These are phyloP conservation scores for Diaporthe batatas DNA, from an alignment of 2,329 filamentous ascomycete species.

Conservation along the genomic window DNA sequence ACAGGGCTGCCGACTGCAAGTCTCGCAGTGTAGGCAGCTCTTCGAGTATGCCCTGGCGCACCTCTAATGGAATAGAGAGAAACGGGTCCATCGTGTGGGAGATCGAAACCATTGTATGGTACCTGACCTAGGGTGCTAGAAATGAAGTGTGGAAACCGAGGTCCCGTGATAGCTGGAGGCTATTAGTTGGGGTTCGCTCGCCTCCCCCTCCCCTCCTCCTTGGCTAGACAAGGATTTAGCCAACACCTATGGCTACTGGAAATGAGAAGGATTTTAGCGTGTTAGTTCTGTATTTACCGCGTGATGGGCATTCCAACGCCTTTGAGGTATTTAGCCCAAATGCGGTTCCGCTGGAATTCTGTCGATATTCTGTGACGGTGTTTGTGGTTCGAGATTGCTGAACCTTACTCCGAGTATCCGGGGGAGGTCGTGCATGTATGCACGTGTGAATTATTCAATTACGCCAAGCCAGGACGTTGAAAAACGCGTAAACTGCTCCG, in stretches of 20 bases:
- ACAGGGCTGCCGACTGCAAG: constrained; percentile 27
- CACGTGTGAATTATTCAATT: not conserved
- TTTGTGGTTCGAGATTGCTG: not conserved
- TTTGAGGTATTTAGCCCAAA: not conserved
- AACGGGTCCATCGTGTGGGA: constrained; percentile 10
- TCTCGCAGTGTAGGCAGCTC: constrained; percentile 5
- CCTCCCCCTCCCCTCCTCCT: constrained; percentile 14
- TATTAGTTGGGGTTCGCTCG: constrained; percentile 6
- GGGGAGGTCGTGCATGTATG: not conserved
- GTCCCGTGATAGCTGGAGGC: constrained; percentile 18
- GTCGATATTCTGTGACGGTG: not conserved
- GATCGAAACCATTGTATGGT: not conserved
- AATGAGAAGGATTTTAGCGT: constrained; percentile 13
- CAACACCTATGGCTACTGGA: not conserved
- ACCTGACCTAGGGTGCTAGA: not conserved
- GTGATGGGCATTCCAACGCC: not conserved
- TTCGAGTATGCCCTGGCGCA: constrained; percentile 16
- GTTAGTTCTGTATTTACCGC: not conserved
- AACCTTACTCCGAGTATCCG: not conserved
- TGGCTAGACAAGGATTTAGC: constrained; percentile 18
- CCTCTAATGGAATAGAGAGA: constrained; percentile 2
- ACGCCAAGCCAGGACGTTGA: not conserved
- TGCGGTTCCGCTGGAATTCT: not conserved
- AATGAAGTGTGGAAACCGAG: not conserved
- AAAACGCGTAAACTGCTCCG: not conserved